These are phyloP conservation scores for Pichia insulana DNA, from an alignment of 805 yeast species.

Conservation along the genomic window DNA sequence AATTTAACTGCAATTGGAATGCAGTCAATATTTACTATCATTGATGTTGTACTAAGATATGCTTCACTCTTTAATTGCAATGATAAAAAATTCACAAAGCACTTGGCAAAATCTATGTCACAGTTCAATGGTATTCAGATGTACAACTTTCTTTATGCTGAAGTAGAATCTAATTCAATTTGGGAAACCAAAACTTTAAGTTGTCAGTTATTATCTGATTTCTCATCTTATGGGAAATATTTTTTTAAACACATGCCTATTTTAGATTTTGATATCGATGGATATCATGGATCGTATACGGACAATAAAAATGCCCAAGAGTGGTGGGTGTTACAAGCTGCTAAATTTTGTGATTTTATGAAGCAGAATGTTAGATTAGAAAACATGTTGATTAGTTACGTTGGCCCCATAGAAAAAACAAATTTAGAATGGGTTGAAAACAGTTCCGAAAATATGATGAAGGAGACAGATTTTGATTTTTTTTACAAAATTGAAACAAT, in stretches of 20 bases:
- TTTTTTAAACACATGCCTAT: conserved; percentile 34
- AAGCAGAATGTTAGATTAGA: conserved; percentile 18
- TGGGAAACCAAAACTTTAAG: conserved; percentile 40
- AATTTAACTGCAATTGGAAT: conserved; percentile 40
- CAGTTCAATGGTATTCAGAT: conserved; percentile 41
- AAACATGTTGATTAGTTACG: conserved; percentile 29
- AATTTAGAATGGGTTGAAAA: conserved; percentile 2
- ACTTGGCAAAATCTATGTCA: conserved; percentile 34
- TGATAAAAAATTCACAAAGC: conserved; percentile 11
- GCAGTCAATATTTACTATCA: conserved; percentile 27
- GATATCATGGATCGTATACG: conserved; percentile 22
- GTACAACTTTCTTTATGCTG: conserved; percentile 37
- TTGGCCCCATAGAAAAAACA: conserved; percentile 19
- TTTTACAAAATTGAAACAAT: conserved; percentile 24
- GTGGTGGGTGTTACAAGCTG: conserved; percentile 39
- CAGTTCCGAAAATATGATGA: not conserved
- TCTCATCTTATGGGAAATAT: conserved; percentile 29
- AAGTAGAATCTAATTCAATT: conserved; percentile 31
- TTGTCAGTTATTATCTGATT: conserved; percentile 31
- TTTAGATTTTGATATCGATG: conserved; percentile 18
- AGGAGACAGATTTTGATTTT: conserved; percentile 40
- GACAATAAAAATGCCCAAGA: conserved; percentile 26
- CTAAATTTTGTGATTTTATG: conserved; percentile 25
- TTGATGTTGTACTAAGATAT: conserved; percentile 29
- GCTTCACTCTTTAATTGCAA: conserved; percentile 13